These are phyloP conservation scores for Xylaria scruposa DNA, from an alignment of 495 filamentous ascomycete species.

Conservation along the genomic window DNA sequence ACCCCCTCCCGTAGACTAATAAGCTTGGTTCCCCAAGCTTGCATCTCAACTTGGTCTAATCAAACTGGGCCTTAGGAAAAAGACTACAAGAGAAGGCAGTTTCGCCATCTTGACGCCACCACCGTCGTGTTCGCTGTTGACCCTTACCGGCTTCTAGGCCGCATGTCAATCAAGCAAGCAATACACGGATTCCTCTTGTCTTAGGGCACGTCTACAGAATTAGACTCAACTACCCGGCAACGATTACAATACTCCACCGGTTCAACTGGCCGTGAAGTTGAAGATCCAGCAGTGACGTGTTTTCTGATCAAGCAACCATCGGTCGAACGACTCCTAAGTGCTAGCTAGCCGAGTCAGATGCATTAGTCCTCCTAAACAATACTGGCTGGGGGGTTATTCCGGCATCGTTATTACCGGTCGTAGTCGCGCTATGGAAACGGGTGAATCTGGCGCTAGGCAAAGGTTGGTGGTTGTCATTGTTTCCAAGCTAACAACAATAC, in stretches of 20 bases:
- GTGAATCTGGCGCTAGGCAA: conserved; percentile 55
- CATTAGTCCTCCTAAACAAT: conserved; percentile 35
- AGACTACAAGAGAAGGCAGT: conserved; percentile 30
- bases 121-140: conserved; percentile 27
- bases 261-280: conserved; percentile 6
- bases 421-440: conserved; percentile 60
- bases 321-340: conserved; percentile 26
- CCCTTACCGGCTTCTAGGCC: conserved; percentile 31
- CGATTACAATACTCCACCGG: conserved; percentile 8
- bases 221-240: conserved; percentile 27
- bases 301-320: conserved; percentile 25
- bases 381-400: conserved; percentile 41
- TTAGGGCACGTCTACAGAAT: conserved; percentile 26
- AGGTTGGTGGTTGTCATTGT: conserved; percentile 50
- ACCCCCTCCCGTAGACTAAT: conserved; percentile 29
- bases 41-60: conserved; percentile 33
- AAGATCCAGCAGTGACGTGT: conserved; percentile 23
- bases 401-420: conserved; percentile 38
- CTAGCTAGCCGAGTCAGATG: conserved; percentile 39
- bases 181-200: conserved; percentile 22
- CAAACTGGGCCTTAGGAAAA: conserved; percentile 29
- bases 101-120: conserved; percentile 37
- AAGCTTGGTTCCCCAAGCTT: conserved; percentile 13
- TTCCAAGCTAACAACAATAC: conserved; percentile 21
- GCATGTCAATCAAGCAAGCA: conserved; percentile 29